Conservation (phyloP, 192 early-diverging fungal genomes). For the Coemansia sp. region DNA sequence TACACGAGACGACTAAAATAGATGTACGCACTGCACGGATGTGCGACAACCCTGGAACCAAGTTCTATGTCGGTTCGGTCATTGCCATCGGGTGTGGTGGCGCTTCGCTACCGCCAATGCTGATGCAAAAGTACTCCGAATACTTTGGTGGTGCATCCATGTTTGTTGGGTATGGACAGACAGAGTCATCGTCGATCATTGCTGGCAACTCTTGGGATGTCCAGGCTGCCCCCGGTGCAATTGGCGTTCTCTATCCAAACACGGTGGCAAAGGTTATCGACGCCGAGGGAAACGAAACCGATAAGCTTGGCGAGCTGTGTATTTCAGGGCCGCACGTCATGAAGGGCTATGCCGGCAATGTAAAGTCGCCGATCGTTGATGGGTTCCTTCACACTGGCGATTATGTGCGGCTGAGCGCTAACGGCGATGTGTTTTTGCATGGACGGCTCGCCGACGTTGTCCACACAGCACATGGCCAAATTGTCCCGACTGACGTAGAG, state of each 20-base stretch:
- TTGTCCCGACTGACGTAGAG: slow-evolving; percentile 85
- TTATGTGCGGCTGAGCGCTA: slow-evolving; percentile 62
- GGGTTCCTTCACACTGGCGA: slow-evolving; percentile 86
- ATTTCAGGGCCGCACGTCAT: slow-evolving; percentile 82
- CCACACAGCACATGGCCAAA: slow-evolving; percentile 71
- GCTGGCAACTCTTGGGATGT: slow-evolving; percentile 18
- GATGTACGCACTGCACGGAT: background rate
- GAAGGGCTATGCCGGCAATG: slow-evolving; percentile 78
- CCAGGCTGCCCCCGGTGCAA: slow-evolving; percentile 16
- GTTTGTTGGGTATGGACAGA: slow-evolving; percentile 33
- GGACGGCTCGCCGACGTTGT: slow-evolving; percentile 85
- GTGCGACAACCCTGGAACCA: background rate
- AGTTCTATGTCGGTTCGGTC: slow-evolving; percentile 26
- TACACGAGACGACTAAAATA: slow-evolving; percentile 10
- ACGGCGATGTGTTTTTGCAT: slow-evolving; percentile 65
- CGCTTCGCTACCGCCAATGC: slow-evolving; percentile 20
- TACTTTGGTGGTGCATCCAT: slow-evolving; percentile 28
- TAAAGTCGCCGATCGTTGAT: slow-evolving; percentile 61
- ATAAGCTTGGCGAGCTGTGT: slow-evolving; percentile 76
- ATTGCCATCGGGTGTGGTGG: slow-evolving; percentile 35
- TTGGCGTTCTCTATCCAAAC: slow-evolving; percentile 46
- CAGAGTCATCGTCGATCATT: slow-evolving; percentile 30
- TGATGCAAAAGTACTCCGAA: slow-evolving; percentile 12
- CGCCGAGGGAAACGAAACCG: slow-evolving; percentile 63
- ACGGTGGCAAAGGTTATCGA: slow-evolving; percentile 38